Percentiles rank a stretch among this genome's conserved stretches.
Conservation (phyloP, 257 asterid species). For the Linderniella brevidens region DNA sequence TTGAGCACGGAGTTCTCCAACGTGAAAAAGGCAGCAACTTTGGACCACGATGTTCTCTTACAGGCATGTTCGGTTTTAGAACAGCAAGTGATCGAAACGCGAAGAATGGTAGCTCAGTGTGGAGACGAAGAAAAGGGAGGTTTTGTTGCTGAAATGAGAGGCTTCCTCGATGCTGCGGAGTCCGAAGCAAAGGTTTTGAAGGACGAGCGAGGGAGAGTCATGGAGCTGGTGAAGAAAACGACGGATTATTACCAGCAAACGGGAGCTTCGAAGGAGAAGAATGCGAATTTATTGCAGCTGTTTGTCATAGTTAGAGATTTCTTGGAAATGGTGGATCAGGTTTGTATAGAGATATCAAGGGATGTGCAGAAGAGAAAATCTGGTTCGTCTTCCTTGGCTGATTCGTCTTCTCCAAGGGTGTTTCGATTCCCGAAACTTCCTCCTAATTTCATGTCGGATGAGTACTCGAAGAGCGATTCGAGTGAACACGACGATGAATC, state of each 20-base stretch:
- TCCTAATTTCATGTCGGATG: slow-evolving; percentile 62
- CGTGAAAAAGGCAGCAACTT: slow-evolving; percentile 52
- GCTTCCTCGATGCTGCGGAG: slow-evolving; percentile 44
- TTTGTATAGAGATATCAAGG: slow-evolving; percentile 61
- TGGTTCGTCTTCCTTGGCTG: slow-evolving; percentile 27
- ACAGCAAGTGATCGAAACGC: slow-evolving; percentile 25
- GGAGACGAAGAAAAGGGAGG: slow-evolving; percentile 17
- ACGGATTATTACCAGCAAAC: slow-evolving; percentile 66
- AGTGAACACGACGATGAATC: slow-evolving; percentile 33
- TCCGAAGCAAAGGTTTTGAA: slow-evolving; percentile 27
- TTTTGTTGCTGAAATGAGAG: slow-evolving; percentile 35
- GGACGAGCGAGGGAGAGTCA: slow-evolving; percentile 48
- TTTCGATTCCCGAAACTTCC: slow-evolving; percentile 73
- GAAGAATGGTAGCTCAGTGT: slow-evolving; percentile 17
- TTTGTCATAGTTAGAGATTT: slow-evolving; percentile 62
- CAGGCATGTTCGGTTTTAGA: slow-evolving; percentile 26
- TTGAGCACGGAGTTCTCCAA: slow-evolving; percentile 54
- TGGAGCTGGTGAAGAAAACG: slow-evolving; percentile 67
- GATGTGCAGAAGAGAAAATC: slow-evolving; percentile 51
- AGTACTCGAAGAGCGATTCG: no score
- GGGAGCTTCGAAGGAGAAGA: slow-evolving; percentile 45
- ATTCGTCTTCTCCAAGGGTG: slow-evolving; percentile 45
- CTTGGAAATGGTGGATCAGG: slow-evolving; percentile 73
- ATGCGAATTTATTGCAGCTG: slow-evolving; percentile 36
- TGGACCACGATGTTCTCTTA: slow-evolving; percentile 33